Conservation (phyloP, 2,329 filamentous ascomycete genomes). For the Diaporthe longicolla region DNA sequence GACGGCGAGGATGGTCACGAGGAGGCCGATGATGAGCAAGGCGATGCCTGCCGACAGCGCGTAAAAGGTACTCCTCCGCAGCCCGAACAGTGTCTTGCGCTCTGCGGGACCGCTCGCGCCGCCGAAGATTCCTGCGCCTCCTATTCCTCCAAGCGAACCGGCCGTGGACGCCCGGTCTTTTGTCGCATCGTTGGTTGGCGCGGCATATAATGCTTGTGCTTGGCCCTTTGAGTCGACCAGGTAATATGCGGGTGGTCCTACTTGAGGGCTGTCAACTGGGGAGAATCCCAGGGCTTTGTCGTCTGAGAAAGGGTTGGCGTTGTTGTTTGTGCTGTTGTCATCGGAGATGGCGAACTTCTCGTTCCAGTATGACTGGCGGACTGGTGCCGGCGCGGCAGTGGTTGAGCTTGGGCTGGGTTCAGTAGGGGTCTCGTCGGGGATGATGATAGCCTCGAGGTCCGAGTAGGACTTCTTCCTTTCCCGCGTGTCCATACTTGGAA, state of each 20-base stretch:
- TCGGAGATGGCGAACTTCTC: conserved; percentile 37
- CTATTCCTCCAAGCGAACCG: conserved; percentile 10
- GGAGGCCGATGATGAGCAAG: conserved; percentile 32
- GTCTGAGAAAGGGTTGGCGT: conserved; percentile 15
- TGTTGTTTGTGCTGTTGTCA: neutral
- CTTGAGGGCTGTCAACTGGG: conserved; percentile 27
- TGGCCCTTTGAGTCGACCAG: conserved; percentile 40
- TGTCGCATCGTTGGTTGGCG: conserved; percentile 16
- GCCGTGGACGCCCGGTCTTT: neutral
- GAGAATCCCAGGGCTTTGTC: conserved; percentile 14
- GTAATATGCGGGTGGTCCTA: conserved; percentile 36
- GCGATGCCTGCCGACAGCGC: conserved; percentile 29
- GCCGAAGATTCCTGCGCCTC: conserved; percentile 13
- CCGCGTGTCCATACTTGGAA: neutral
- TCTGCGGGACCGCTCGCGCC: neutral
- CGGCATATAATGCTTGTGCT: conserved; percentile 36
- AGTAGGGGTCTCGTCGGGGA: neutral
- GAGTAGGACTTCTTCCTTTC: conserved; percentile 37
- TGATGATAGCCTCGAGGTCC: conserved; percentile 39
- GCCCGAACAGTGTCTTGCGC: conserved; percentile 29
- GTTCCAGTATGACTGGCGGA: conserved; percentile 38
- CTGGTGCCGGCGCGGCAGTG: neutral
- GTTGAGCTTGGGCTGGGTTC: conserved; percentile 7
- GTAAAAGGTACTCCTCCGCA: conserved; percentile 36
- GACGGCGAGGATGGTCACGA: conserved; percentile 35